phyloP scores from a whole-genome alignment of 306 rosid genomes.

The Cyclanthera cordifolia region DNA sequence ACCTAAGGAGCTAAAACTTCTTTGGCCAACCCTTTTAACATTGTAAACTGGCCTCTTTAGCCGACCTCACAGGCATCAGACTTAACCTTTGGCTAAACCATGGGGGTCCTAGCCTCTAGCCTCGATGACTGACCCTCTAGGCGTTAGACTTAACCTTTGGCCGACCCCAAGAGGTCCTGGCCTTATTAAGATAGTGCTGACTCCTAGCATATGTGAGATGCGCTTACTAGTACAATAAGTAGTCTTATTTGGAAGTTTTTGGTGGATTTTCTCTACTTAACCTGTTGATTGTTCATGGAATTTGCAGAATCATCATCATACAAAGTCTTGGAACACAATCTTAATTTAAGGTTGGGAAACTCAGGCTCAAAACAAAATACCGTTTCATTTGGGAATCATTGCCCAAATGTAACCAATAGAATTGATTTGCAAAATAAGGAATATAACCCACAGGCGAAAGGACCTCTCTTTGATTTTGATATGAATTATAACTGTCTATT shows the following conservation, averaged over 20 bases:
- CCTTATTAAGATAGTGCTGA: no score
- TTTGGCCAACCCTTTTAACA: no score
- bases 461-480: neutral
- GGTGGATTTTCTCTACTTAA: neutral
- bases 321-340: constrained; percentile 19
- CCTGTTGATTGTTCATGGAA: neutral
- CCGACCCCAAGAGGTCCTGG: no score
- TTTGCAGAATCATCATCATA: constrained; percentile 5
- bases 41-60: no score
- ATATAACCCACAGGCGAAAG: constrained; percentile 20
- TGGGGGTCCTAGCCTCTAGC: no score
- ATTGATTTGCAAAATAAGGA: constrained; percentile 25
- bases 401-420: neutral
- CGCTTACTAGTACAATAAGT: constrained; percentile 62
- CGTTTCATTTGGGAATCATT: neutral
- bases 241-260: neutral
- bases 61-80: no score
- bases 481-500: neutral
- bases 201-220: constrained; percentile 75
- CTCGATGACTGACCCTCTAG: no score
- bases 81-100: no score
- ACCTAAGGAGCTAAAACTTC: no score
- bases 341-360: constrained; percentile 37
- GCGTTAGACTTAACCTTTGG: no score
- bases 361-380: constrained; percentile 18